Conservation (phyloP, 768 basidiomycete genomes). For the Hirschioporus abietinus region DNA sequence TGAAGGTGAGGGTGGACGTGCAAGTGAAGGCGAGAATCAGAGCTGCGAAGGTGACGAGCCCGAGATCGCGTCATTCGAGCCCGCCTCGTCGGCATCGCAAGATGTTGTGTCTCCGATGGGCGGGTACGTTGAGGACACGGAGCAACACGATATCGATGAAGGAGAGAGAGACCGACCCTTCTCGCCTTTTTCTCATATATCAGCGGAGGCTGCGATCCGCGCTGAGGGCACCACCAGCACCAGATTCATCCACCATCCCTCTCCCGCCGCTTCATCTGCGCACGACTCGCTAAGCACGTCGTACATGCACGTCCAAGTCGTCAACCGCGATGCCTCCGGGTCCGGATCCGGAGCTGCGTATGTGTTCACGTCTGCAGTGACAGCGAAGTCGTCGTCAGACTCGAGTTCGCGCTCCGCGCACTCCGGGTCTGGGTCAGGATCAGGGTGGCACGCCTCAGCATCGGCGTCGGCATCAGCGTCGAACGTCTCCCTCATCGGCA, state of each 20-base stretch:
- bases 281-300: not conserved
- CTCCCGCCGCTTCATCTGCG: not conserved
- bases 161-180: not conserved
- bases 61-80: too few species aligned
- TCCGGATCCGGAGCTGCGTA: not conserved
- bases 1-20: too few species aligned
- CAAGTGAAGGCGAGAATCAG: not conserved
- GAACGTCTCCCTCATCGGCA: not conserved
- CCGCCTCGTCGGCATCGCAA: too few species aligned
- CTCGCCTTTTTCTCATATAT: not conserved
- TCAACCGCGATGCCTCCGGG: too few species aligned
- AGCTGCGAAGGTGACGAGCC: not conserved
- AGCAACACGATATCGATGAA: not conserved
- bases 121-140: not conserved
- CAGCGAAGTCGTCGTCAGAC: not conserved
- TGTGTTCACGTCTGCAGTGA: not conserved
- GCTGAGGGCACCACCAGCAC: too few species aligned
- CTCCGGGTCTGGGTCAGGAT: not conserved
- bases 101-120: too few species aligned
- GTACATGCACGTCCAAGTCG: not conserved
- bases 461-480: not conserved
- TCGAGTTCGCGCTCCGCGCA: not conserved
- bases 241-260: too few species aligned
- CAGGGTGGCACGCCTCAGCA: not conserved
- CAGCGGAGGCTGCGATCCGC: too few species aligned